Percentiles rank a stretch among this genome's conserved stretches.
phyloP scores from a whole-genome alignment of 163 green algal species.

The Chlorella variabilis region DNA sequence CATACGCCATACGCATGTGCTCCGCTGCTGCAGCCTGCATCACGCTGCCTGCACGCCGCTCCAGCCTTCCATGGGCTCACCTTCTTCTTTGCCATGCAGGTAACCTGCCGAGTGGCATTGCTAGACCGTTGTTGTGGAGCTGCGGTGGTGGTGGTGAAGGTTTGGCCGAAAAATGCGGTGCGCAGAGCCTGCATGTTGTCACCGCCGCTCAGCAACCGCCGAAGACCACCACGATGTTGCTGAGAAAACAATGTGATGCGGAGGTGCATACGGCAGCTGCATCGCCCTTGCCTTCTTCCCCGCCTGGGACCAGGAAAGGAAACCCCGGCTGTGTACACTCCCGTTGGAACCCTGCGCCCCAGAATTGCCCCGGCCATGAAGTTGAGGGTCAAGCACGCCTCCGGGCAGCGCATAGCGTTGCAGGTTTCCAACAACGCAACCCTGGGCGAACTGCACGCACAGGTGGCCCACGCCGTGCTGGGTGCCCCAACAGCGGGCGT shows the following conservation, averaged over 20 bases:
- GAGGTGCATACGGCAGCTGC: no score
- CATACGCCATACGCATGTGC: no score
- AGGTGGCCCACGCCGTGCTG: background rate
- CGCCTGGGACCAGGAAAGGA: no score
- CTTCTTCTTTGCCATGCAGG: slow-evolving; percentile 96
- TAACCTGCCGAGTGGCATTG: slow-evolving; percentile 65
- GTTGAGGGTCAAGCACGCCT: background rate
- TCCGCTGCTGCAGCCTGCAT: background rate
- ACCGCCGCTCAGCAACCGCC: background rate
- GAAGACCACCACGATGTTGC: no score
- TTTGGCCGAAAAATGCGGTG: slow-evolving; percentile 19
- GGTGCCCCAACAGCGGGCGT: background rate
- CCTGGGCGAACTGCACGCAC: background rate
- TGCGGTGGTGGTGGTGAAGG: background rate
- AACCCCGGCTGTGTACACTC: no score
- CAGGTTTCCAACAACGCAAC: background rate
- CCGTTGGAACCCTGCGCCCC: background rate
- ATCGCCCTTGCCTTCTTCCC: background rate
- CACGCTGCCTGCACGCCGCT: background rate
- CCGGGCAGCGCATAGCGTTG: background rate
- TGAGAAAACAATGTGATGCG: no score
- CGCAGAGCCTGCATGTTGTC: slow-evolving; percentile 33
- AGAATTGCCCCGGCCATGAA: background rate
- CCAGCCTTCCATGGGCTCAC: slow-evolving; percentile 31
- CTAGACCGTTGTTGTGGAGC: slow-evolving; percentile 9